Evolutionary conservation across 768 basidiomycete genomes (phyloP), one percentile per base, ranked within the genome.

Genomic region (Psilocybe azurescens): DNA sequence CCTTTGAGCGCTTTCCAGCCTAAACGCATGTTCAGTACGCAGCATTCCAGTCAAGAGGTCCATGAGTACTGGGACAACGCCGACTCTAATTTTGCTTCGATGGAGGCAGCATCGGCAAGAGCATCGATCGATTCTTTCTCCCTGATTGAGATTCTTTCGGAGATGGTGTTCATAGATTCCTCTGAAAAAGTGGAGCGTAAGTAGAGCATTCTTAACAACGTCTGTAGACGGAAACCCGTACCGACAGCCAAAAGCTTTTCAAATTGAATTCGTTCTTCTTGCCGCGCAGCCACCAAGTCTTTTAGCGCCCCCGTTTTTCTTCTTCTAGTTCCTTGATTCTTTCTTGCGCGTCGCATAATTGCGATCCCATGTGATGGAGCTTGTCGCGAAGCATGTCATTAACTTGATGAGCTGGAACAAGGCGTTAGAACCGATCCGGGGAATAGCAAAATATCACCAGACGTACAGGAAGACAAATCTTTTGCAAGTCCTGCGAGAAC

Each of bases 371-470:
- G 51, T 74, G 63, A 49, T 77, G 72, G 0, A 79, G 68, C 58
- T 80, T 80, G 58, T 78, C 76, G 24, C 79, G 74, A 1, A 80
- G 69, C 3, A 81, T 67, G 46, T 80, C 79, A 3, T 71, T 76
- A 5, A 79, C 77, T 47, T 78, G 72, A 33, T 74, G 70, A 3
- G 79, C 78, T 81, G 41, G 2, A 59, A 24, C 24, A n/a, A 29
- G 5, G 8, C 16, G 5, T 28, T 20, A 2, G 44, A n/a, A 32
- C 13, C 8, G 36, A 20, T 14, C 30, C 29, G 9, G 28, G 24
- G 36, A 46, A 5, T 13, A 44, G 24, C 11, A 30, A 41, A 32
- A 16, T 18, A 14, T 18, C n/a, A 11, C n/a, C 5, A 49, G 49
- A 50, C 68, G 32, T 58, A 79, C 78, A 75, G 10, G 70, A 66